These are phyloP conservation scores for Primulina huaijiensis DNA, from an alignment of 257 asterid species.

Conservation along the genomic window DNA sequence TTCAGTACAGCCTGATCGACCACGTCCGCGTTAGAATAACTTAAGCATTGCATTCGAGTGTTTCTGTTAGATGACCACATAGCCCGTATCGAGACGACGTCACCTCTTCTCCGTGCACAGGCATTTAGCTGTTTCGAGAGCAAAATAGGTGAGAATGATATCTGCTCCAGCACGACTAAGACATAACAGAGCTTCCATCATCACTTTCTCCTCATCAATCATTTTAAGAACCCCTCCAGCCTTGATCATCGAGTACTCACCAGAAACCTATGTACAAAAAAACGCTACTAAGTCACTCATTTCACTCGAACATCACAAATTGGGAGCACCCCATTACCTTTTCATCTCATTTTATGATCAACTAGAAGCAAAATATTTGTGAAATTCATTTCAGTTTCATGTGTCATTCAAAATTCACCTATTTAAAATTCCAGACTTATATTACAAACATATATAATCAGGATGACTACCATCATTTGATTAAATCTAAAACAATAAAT, in stretches of 20 bases:
- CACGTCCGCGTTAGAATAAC: neutral
- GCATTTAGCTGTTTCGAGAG: slow-evolving; percentile 77
- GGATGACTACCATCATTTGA: too few species aligned
- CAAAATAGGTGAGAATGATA: slow-evolving; percentile 83
- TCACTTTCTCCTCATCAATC: slow-evolving; percentile 90
- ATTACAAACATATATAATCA: too few species aligned
- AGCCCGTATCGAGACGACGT: neutral
- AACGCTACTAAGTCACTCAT: neutral
- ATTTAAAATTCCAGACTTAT: too few species aligned
- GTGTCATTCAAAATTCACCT: neutral
- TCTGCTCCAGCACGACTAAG: slow-evolving; percentile 97
- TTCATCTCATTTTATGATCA: neutral
- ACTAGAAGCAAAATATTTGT: neutral
- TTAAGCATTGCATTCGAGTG: neutral
- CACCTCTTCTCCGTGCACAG: slow-evolving; percentile 72
- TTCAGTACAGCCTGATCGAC: neutral
- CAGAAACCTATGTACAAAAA: slow-evolving; percentile 60
- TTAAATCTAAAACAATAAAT: too few species aligned
- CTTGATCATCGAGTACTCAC: slow-evolving; percentile 96
- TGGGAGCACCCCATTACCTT: too few species aligned
- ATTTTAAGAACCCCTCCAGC: slow-evolving; percentile 87
- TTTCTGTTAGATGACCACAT: slow-evolving; percentile 19
- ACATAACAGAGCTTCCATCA: slow-evolving; percentile 91
- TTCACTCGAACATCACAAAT: neutral
- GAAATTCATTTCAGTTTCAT: neutral